Evolutionary conservation across 2,329 filamentous ascomycete genomes (phyloP).

Genomic region (Penicillium expansum): DNA sequence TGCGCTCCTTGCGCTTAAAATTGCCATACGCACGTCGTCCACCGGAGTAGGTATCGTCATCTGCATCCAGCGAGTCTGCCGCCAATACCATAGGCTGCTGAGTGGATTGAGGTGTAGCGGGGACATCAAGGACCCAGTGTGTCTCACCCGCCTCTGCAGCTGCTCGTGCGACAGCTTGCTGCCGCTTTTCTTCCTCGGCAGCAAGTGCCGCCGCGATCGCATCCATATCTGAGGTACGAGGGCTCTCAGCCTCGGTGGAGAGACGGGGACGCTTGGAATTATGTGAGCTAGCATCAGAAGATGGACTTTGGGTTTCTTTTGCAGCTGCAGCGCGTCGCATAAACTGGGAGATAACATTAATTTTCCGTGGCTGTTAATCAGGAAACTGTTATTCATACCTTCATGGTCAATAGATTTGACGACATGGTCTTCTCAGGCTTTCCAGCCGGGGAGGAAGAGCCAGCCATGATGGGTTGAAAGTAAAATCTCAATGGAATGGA

Average conservation of each 20-base stretch:
- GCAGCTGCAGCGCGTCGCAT: slow-evolving; percentile 84
- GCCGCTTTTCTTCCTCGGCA: slow-evolving; percentile 42
- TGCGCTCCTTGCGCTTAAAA: slow-evolving; percentile 36
- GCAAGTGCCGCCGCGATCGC: slow-evolving; percentile 42
- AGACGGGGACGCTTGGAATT: slow-evolving; percentile 39
- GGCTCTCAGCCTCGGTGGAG: slow-evolving; percentile 25
- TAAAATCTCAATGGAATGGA: not conserved
- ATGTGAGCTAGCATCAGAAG: slow-evolving; percentile 39
- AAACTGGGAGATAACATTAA: slow-evolving; percentile 52
- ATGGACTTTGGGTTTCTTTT: slow-evolving; percentile 29
- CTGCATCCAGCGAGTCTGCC: slow-evolving; percentile 35
- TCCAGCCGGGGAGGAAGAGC: slow-evolving; percentile 48
- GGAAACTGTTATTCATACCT: slow-evolving; percentile 46
- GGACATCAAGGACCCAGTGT: slow-evolving; percentile 44
- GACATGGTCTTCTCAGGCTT: slow-evolving; percentile 72
- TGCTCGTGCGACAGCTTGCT: slow-evolving; percentile 39
- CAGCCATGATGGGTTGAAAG: slow-evolving; percentile 28
- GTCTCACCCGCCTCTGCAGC: slow-evolving; percentile 45
- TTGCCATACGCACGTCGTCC: slow-evolving; percentile 41
- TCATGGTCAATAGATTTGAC: slow-evolving; percentile 86
- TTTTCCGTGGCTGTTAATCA: not conserved
- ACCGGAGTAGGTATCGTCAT: slow-evolving; percentile 29
- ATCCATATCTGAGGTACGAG: slow-evolving; percentile 36
- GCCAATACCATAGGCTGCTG: slow-evolving; percentile 32
- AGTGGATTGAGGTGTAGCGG: slow-evolving; percentile 16